Evolutionary conservation across 495 filamentous ascomycete genomes (phyloP).

Genomic region (Aspergillus bridgeri): DNA sequence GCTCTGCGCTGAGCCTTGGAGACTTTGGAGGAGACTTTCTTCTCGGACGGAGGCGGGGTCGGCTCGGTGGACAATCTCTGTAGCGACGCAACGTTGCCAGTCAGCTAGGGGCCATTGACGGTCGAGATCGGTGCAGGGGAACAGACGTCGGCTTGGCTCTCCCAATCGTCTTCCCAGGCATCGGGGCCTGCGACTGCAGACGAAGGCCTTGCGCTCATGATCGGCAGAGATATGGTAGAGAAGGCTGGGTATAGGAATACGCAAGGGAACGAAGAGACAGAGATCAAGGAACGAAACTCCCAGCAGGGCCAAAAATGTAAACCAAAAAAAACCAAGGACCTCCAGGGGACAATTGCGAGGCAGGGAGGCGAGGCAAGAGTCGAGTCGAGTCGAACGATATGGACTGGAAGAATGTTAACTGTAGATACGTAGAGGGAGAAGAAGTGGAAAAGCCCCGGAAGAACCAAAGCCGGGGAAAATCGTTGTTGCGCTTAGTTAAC

Average conservation of each 20-base stretch:
- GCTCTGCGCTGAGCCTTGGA: slow-evolving; percentile 75
- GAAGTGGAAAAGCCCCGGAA: background rate
- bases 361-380: too few relatives aligned
- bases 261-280: slow-evolving; percentile 6
- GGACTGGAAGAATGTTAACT: too few relatives aligned
- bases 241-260: background rate
- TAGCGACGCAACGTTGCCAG: background rate
- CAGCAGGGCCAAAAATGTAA: background rate
- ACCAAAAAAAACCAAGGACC: background rate
- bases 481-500: slow-evolving; percentile 17
- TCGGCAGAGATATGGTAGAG: background rate
- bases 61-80: slow-evolving; percentile 39
- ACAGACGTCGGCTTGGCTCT: slow-evolving; percentile 68
- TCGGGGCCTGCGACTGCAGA: slow-evolving; percentile 52
- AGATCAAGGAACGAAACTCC: background rate
- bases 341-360: background rate
- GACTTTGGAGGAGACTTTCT: slow-evolving; percentile 51
- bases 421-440: background rate
- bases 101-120: background rate
- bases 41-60: slow-evolving; percentile 35
- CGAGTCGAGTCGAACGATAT: too few relatives aligned
- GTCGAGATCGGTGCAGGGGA: background rate
- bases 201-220: slow-evolving; percentile 52
- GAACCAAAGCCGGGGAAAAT: slow-evolving; percentile 6
- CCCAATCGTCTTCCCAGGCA: slow-evolving; percentile 93